A percentile compares a stretch with the other conserved stretches of the same genome.
These are phyloP conservation scores for Wickerhamiella nectarea DNA, from an alignment of 805 yeast species.

Conservation along the genomic window DNA sequence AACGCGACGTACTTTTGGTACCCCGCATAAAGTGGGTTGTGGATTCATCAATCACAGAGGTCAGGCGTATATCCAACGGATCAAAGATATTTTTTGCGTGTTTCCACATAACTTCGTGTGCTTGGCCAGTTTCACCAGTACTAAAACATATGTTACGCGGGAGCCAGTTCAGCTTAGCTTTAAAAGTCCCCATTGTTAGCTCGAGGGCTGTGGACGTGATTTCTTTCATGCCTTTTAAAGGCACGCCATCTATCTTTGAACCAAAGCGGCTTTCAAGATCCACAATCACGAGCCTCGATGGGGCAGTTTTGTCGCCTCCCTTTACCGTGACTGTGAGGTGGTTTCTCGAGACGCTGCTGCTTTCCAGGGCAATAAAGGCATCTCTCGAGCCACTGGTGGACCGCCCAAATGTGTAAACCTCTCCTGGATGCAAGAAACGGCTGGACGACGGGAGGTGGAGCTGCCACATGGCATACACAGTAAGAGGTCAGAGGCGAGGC, in stretches of 20 bases:
- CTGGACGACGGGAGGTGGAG: background rate
- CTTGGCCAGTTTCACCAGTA: constrained; percentile 14
- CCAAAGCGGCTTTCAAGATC: constrained; percentile 17
- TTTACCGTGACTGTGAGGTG: constrained; percentile 17
- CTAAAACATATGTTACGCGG: constrained; percentile 20
- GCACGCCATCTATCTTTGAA: constrained; percentile 12
- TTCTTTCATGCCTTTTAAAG: background rate
- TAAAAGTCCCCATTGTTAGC: constrained; percentile 11
- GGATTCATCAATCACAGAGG: constrained; percentile 14
- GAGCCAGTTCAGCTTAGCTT: constrained; percentile 18
- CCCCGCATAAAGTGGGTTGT: constrained; percentile 24
- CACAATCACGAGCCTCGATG: background rate
- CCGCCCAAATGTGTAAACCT: constrained; percentile 19
- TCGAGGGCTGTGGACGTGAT: constrained; percentile 16
- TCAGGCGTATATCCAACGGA: constrained; percentile 23
- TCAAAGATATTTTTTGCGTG: constrained; percentile 14
- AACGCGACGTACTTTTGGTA: constrained; percentile 20
- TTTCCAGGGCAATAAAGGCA: background rate
- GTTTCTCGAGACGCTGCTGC: constrained; percentile 18
- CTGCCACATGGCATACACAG: background rate
- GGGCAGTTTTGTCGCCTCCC: background rate
- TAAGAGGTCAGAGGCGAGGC: too few relatives aligned
- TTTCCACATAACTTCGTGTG: constrained; percentile 13
- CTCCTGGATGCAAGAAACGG: constrained; percentile 16
- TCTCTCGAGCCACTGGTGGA: background rate